Conservation (phyloP, 2,329 filamentous ascomycete species). For the Neospermospora avenae region DNA sequence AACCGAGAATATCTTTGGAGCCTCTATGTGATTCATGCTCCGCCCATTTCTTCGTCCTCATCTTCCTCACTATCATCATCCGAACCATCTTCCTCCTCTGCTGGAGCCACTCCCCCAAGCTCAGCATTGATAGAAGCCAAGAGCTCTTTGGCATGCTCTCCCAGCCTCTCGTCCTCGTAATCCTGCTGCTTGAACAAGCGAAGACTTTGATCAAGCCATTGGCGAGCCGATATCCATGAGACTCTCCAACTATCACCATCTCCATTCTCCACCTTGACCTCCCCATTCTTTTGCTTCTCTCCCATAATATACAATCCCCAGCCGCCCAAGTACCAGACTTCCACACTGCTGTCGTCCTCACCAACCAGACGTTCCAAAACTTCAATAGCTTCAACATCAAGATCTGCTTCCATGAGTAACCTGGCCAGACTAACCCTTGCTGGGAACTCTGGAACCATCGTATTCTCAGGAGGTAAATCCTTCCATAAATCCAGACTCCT, state of each 20-base stretch:
- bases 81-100: slow-evolving; percentile 50
- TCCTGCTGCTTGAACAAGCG: slow-evolving; percentile 74
- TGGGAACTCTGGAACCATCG: slow-evolving; percentile 77
- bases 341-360: slow-evolving; percentile 92
- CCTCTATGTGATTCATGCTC: slow-evolving; percentile 36
- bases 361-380: slow-evolving; percentile 79
- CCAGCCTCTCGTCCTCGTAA: slow-evolving; percentile 80
- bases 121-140: slow-evolving; percentile 60
- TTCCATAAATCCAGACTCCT: slow-evolving; percentile 83
- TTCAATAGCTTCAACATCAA: slow-evolving; percentile 80
- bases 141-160: slow-evolving; percentile 72
- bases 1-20: neutral
- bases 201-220: slow-evolving; percentile 79
- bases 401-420: slow-evolving; percentile 83
- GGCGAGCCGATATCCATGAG: slow-evolving; percentile 69
- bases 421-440: slow-evolving; percentile 79
- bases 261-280: slow-evolving; percentile 36
- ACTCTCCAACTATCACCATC: slow-evolving; percentile 44
- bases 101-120: slow-evolving; percentile 59
- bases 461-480: slow-evolving; percentile 68
- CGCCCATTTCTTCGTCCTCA: slow-evolving; percentile 53
- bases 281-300: slow-evolving; percentile 57
- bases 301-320: slow-evolving; percentile 85
- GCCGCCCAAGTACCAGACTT: slow-evolving; percentile 95
- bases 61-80: slow-evolving; percentile 50